These are phyloP conservation scores for Pichia nanzhaoensis DNA, from an alignment of 805 yeast species.

Conservation along the genomic window DNA sequence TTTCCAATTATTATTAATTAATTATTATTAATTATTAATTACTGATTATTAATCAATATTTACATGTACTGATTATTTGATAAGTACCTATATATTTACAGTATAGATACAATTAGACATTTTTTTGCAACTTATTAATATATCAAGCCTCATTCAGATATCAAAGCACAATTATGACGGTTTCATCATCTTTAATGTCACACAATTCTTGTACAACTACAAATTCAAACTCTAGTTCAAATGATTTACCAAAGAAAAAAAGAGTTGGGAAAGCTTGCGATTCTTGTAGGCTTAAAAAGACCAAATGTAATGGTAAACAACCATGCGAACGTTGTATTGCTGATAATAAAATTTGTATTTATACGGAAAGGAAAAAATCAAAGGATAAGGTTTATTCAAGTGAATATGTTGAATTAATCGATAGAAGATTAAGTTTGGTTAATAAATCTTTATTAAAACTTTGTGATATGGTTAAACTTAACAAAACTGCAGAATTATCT, in stretches of 20 bases:
- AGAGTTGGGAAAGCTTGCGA: constrained; percentile 63
- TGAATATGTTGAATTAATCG: constrained; percentile 59
- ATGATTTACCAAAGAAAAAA: constrained; percentile 31
- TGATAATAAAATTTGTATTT: constrained; percentile 54
- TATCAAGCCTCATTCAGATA: too few species aligned
- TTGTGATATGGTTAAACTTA: constrained; percentile 23
- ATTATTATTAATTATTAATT: too few species aligned
- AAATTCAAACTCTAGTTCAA: not conserved
- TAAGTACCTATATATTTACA: too few species aligned
- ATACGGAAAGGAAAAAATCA: constrained; percentile 47
- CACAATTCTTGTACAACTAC: not conserved
- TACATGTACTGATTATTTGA: too few species aligned
- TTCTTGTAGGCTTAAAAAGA: constrained; percentile 54
- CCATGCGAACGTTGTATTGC: constrained; percentile 51
- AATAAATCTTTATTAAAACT: constrained; percentile 43
- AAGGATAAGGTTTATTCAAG: constrained; percentile 51
- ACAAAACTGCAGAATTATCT: constrained; percentile 3
- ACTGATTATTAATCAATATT: too few species aligned
- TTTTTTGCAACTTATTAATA: too few species aligned
- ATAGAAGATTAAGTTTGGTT: constrained; percentile 47
- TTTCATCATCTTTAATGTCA: not conserved
- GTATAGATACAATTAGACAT: too few species aligned
- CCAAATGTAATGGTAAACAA: constrained; percentile 56
- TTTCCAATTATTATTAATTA: too few species aligned
- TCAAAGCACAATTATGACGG: not conserved